Evolutionary conservation across 495 filamentous ascomycete genomes (phyloP).

Genomic region (Choiromyces venosus): DNA sequence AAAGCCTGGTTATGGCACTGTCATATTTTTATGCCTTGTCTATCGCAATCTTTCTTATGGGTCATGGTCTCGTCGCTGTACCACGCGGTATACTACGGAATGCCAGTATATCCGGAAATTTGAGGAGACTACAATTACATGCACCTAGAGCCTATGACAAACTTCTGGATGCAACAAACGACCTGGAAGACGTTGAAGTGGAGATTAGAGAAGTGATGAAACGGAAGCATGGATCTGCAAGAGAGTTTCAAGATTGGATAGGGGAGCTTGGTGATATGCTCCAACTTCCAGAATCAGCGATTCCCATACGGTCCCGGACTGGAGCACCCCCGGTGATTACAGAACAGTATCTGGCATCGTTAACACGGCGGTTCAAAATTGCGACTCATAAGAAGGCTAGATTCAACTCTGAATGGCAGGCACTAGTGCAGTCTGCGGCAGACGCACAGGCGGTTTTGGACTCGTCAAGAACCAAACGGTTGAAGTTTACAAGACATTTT

Average conservation of each 20-base stretch:
- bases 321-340: slow-evolving; percentile 75
- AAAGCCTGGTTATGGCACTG: slow-evolving; percentile 81
- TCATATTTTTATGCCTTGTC: slow-evolving; percentile 90
- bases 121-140: slow-evolving; percentile 67
- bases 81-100: slow-evolving; percentile 73
- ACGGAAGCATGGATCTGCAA: slow-evolving; percentile 76
- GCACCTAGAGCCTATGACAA: slow-evolving; percentile 81
- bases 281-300: slow-evolving; percentile 59
- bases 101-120: slow-evolving; percentile 62
- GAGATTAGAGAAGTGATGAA: slow-evolving; percentile 71
- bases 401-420: slow-evolving; percentile 81
- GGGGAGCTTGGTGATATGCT: slow-evolving; percentile 75
- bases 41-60: slow-evolving; percentile 93
- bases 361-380: slow-evolving; percentile 72
- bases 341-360: slow-evolving; percentile 82
- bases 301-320: slow-evolving; percentile 43
- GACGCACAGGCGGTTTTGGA: slow-evolving; percentile 78
- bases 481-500: slow-evolving; percentile 63
- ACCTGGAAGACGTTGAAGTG: slow-evolving; percentile 71
- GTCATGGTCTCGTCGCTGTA: slow-evolving; percentile 87
- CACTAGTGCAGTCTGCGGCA: slow-evolving; percentile 63
- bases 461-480: slow-evolving; percentile 68
- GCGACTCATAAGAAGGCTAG: slow-evolving; percentile 76
- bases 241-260: slow-evolving; percentile 86
- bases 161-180: slow-evolving; percentile 74